These are phyloP conservation scores for Rheum nobile DNA, from an alignment of 148 eudicot genomes.

Conservation along the genomic window DNA sequence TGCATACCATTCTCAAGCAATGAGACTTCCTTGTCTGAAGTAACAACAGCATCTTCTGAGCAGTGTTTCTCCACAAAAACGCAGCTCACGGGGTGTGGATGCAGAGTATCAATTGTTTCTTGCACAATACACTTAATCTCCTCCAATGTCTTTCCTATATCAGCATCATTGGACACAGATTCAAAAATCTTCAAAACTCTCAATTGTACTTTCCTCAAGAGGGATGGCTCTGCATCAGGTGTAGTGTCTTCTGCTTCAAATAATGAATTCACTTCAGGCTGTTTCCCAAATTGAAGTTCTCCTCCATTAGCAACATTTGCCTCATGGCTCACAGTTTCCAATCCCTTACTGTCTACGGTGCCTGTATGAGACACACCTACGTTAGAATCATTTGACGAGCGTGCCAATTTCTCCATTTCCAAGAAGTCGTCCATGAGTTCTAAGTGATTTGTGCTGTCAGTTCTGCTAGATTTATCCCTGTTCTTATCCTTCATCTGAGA, in stretches of 20 bases:
- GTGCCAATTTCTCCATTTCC: conserved; percentile 97
- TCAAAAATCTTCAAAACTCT: conserved; percentile 44
- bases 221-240: conserved; percentile 20
- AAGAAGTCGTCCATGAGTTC: conserved; percentile 98
- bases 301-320: conserved; percentile 8
- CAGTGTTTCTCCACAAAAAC: conserved; percentile 31
- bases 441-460: conserved; percentile 51
- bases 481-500: conserved; percentile 42
- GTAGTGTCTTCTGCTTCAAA: conserved; percentile 9
- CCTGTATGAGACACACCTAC: too few relatives aligned
- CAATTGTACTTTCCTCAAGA: conserved; percentile 43
- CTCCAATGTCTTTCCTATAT: conserved; percentile 37
- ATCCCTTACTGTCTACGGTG: conserved; percentile 8
- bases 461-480: conserved; percentile 35
- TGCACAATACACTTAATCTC: conserved; percentile 46
- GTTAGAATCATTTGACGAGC: conserved; percentile 35
- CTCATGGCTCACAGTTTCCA: conserved; percentile 20
- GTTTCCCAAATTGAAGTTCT: conserved; percentile 19
- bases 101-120: conserved; percentile 29
- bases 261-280: conserved; percentile 5
- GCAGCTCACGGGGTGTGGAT: conserved; percentile 24
- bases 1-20: conserved; percentile 22
- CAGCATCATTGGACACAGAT: conserved; percentile 45
- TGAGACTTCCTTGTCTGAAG: conserved; percentile 29
- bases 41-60: conserved; percentile 24